Evolutionary conservation across 495 filamentous ascomycete genomes (phyloP).

Genomic region (Tuber magnatum): DNA sequence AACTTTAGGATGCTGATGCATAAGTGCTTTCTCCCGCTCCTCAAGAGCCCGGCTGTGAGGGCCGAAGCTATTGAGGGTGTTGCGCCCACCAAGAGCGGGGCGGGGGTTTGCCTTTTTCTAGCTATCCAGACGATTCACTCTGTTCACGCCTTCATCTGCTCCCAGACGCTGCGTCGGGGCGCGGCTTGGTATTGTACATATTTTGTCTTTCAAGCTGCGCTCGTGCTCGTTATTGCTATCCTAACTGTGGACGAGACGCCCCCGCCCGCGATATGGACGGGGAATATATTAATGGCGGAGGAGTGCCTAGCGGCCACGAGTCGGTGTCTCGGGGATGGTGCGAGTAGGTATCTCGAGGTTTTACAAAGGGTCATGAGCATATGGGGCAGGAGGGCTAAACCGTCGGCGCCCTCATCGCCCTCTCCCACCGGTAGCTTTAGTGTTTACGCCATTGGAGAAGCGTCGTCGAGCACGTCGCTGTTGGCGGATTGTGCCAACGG

Average conservation of each 20-base stretch:
- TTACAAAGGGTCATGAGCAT: conserved; percentile 19
- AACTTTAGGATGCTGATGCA: conserved; percentile 42
- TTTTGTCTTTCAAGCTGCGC: conserved; percentile 43
- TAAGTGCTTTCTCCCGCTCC: conserved; percentile 32
- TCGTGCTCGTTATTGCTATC: conserved; percentile 40
- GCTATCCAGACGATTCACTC: conserved; percentile 37
- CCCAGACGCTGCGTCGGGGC: conserved; percentile 26
- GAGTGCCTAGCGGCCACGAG: conserved; percentile 16
- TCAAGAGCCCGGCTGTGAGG: conserved; percentile 19
- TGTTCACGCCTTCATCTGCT: conserved; percentile 36
- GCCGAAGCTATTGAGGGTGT: background rate
- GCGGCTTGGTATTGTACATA: conserved; percentile 42
- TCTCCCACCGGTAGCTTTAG: background rate
- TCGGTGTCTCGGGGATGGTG: conserved; percentile 23
- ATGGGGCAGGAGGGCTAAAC: conserved; percentile 1
- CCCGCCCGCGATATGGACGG: conserved; percentile 13
- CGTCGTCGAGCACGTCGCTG: background rate
- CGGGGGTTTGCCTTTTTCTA: conserved; percentile 31
- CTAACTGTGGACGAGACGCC: conserved; percentile 13
- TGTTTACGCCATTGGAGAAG: conserved; percentile 3
- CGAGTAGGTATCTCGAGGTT: conserved; percentile 21
- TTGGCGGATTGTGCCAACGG: conserved; percentile 15
- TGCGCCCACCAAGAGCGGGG: background rate
- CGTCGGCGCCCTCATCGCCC: background rate
- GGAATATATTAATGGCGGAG: conserved; percentile 18